Evolutionary conservation across 176 grass and related monocot genomes (phyloP).

Genomic region (Hyparrhenia diplandra): DNA sequence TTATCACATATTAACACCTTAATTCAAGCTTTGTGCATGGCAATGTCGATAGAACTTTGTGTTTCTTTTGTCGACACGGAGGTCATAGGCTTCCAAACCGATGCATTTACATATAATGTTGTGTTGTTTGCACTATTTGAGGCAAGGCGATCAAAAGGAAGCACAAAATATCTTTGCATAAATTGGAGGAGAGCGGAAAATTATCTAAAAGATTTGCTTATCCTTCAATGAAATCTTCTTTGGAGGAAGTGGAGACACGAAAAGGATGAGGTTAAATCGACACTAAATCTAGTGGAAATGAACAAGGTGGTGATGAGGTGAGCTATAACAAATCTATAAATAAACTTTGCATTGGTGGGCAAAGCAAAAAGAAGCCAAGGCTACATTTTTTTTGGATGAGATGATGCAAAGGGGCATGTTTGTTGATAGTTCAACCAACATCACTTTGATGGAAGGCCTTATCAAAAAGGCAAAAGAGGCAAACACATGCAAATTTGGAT

Average conservation of each 20-base stretch:
- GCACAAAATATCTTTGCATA: constrained; percentile 53
- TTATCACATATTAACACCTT: constrained; percentile 83
- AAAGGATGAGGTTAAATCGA: constrained; percentile 21
- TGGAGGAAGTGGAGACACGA: constrained; percentile 10
- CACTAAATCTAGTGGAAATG: constrained; percentile 22
- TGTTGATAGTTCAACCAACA: constrained; percentile 67
- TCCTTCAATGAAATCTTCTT: constrained; percentile 33
- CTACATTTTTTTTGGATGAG: constrained; percentile 65
- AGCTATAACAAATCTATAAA: constrained; percentile 39
- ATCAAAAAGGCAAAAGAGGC: constrained; percentile 90
- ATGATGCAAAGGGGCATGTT: constrained; percentile 66
- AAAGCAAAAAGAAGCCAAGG: constrained; percentile 85
- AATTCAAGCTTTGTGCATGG: constrained; percentile 74
- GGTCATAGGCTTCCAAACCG: constrained; percentile 50
- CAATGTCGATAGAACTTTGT: constrained; percentile 51
- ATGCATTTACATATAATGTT: constrained; percentile 73
- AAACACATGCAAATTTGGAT: constrained; percentile 56
- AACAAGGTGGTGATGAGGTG: constrained; percentile 3
- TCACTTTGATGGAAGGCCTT: constrained; percentile 94
- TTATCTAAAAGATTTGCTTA: constrained; percentile 55
- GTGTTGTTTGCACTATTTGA: constrained; percentile 69
- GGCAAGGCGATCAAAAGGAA: constrained; percentile 52
- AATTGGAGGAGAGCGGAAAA: constrained; percentile 49
- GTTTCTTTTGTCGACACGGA: constrained; percentile 71
- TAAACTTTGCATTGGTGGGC: constrained; percentile 61